phyloP scores from a whole-genome alignment of 495 filamentous ascomycete species.

The Penicillium verhagenii region DNA sequence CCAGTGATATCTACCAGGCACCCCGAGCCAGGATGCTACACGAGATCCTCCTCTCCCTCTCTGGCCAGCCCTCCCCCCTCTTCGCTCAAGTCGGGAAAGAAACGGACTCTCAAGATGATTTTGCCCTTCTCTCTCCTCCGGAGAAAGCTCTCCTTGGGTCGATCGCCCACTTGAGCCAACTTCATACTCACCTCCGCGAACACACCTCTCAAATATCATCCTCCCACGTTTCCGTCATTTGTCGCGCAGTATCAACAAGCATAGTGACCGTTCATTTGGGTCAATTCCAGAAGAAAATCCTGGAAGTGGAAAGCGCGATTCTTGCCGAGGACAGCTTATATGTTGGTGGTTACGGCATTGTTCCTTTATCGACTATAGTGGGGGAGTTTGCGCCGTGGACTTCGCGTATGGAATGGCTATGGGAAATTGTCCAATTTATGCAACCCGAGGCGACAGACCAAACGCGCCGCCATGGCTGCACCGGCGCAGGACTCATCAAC shows the following conservation, averaged over 20 bases:
- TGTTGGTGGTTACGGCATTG: conserved; percentile 89
- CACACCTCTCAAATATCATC: conserved; percentile 63
- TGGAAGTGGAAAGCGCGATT: conserved; percentile 78
- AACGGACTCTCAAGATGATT: conserved; percentile 37
- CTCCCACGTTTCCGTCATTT: conserved; percentile 72
- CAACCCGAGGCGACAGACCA: conserved; percentile 33
- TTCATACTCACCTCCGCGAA: conserved; percentile 67
- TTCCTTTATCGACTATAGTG: conserved; percentile 82
- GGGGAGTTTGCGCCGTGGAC: conserved; percentile 83
- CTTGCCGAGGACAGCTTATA: conserved; percentile 66
- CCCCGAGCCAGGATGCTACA: conserved; percentile 73
- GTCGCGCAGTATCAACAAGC: conserved; percentile 80
- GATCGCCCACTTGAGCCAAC: conserved; percentile 69
- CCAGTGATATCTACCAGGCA: conserved; percentile 28
- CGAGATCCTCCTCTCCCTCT: conserved; percentile 92
- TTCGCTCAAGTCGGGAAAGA: conserved; percentile 52
- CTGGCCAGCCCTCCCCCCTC: conserved; percentile 86
- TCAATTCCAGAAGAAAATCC: conserved; percentile 75
- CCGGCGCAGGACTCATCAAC: conserved; percentile 72
- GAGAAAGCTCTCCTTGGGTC: conserved; percentile 79
- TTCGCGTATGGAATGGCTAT: conserved; percentile 81
- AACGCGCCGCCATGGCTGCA: conserved; percentile 33
- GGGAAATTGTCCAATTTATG: conserved; percentile 67
- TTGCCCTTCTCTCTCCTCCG: conserved; percentile 65
- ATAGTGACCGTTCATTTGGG: conserved; percentile 72